phyloP scores from a whole-genome alignment of 2,329 filamentous ascomycete genomes.

The Dryadomyces quercivorus region DNA sequence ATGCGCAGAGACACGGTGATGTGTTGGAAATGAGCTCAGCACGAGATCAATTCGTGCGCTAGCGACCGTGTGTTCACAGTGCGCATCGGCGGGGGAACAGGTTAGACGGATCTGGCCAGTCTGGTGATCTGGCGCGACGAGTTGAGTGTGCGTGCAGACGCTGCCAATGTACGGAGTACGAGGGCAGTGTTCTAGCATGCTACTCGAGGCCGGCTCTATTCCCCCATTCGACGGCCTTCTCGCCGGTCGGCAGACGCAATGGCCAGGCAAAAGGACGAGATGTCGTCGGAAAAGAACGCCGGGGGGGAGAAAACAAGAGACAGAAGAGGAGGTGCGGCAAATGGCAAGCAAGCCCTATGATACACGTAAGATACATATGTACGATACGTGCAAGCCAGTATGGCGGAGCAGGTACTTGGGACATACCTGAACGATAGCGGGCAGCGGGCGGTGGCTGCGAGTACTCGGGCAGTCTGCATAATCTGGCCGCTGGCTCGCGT shows the following conservation, averaged over 20 bases:
- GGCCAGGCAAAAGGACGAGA: neutral
- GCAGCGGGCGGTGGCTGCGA: neutral
- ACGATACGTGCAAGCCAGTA: neutral
- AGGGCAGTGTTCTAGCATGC: too few species aligned
- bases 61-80: neutral
- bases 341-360: neutral
- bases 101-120: neutral
- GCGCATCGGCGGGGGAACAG: neutral
- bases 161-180: too few species aligned
- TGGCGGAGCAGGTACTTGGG: neutral
- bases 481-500: neutral
- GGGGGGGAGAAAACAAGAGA: neutral
- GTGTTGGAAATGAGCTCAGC: constrained; percentile 1
- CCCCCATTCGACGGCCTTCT: too few species aligned
- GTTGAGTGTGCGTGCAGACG: too few species aligned
- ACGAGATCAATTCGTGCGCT: neutral
- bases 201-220: too few species aligned
- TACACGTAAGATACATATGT: neutral
- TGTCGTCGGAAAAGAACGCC: constrained; percentile 1
- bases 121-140: too few species aligned
- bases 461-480: neutral
- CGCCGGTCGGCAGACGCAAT: too few species aligned
- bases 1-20: neutral
- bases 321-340: neutral
- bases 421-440: neutral